Evolutionary conservation across 495 filamentous ascomycete genomes (phyloP).

Genomic region (Penicillium manginii): DNA sequence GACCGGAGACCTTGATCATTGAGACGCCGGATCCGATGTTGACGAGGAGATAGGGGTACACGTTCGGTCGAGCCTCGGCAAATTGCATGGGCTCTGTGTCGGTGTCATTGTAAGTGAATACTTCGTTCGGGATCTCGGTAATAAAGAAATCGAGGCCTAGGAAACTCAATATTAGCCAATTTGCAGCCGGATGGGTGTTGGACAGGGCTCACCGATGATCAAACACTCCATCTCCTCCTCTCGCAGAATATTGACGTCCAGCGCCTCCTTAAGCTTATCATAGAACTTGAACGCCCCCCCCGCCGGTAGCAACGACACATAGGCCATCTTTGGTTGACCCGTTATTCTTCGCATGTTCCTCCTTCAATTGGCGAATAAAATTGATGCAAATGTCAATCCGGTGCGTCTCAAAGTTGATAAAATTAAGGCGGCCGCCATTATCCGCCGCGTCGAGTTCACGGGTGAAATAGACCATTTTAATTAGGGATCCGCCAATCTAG

Average conservation of each 20-base stretch:
- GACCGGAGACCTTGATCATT: slow-evolving; percentile 97
- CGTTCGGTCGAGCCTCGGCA: slow-evolving; percentile 67
- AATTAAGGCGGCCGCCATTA: slow-evolving; percentile 88
- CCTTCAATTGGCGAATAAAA: slow-evolving; percentile 81
- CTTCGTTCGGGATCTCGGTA: slow-evolving; percentile 92
- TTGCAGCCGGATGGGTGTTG: background rate
- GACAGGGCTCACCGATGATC: slow-evolving; percentile 70
- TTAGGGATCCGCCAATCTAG: slow-evolving; percentile 92
- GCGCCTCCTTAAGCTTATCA: slow-evolving; percentile 76
- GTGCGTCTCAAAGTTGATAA: slow-evolving; percentile 93
- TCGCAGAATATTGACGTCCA: slow-evolving; percentile 83
- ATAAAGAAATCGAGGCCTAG: slow-evolving; percentile 97
- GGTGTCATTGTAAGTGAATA: slow-evolving; percentile 92
- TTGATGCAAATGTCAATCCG: slow-evolving; percentile 88
- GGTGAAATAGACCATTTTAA: slow-evolving; percentile 96
- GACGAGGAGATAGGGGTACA: slow-evolving; percentile 95
- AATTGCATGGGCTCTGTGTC: slow-evolving; percentile 86
- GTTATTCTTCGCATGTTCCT: slow-evolving; percentile 75
- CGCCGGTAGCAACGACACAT: slow-evolving; percentile 92
- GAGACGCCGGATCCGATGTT: slow-evolving; percentile 99
- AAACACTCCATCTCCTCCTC: slow-evolving; percentile 99
- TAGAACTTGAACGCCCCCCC: slow-evolving; percentile 96
- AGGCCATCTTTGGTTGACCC: slow-evolving; percentile 66
- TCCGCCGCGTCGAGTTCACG: slow-evolving; percentile 78
- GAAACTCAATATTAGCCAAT: background rate